Conservation (phyloP, 2,329 filamentous ascomycete genomes). For the Claviceps pazoutovae region DNA sequence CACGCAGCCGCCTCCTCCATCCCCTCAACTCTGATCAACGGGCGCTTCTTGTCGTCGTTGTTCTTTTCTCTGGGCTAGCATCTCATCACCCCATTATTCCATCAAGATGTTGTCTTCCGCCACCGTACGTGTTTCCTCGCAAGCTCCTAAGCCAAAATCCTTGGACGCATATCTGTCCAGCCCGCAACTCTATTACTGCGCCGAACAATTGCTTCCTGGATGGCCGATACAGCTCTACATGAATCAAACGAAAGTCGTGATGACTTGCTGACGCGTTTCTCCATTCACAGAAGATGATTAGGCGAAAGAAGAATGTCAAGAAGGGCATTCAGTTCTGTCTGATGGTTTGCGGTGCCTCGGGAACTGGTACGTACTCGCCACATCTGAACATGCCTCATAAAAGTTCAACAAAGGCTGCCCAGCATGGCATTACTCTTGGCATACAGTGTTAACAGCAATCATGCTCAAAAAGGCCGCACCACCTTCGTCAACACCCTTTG, state of each 20-base stretch:
- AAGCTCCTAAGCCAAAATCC: constrained; percentile 2
- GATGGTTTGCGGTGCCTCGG: constrained; percentile 99
- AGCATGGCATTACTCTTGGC: background rate
- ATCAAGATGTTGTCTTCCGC: constrained; percentile 15
- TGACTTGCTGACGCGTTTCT: constrained; percentile 16
- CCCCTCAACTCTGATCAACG: constrained; percentile 4
- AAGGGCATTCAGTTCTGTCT: constrained; percentile 99
- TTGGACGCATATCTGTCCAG: background rate
- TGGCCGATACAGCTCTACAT: constrained; percentile 1
- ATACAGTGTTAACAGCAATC: background rate
- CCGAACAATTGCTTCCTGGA: constrained; percentile 4
- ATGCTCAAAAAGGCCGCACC: constrained; percentile 56
- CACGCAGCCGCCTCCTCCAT: constrained; percentile 5
- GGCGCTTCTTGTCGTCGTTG: constrained; percentile 7
- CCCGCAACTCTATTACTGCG: background rate
- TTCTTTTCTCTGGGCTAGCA: constrained; percentile 5
- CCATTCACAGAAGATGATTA: constrained; percentile 69
- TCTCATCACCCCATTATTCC: constrained; percentile 4
- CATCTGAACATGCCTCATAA: background rate
- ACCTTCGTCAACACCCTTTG: constrained; percentile 99
- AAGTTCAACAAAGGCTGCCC: background rate
- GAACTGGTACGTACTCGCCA: constrained; percentile 59
- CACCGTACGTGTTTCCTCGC: constrained; percentile 6
- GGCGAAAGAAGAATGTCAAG: constrained; percentile 99
- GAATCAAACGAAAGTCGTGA: background rate